Conservation (phyloP, 345 rosid species). For the Moringa oleifera region DNA sequence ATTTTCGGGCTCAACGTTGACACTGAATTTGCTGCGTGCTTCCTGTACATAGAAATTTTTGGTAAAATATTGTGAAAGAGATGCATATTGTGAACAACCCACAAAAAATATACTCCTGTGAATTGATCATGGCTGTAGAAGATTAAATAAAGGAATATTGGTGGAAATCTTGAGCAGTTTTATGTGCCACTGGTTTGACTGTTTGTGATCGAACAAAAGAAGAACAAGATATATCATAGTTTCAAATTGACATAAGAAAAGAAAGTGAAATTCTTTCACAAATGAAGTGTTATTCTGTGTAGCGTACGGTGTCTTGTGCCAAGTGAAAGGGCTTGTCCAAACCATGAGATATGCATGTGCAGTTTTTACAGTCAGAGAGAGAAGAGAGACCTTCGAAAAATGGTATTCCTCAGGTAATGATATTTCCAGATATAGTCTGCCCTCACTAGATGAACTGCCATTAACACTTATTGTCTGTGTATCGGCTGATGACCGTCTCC, state of each 20-base stretch:
- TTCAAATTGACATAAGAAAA: too few species aligned
- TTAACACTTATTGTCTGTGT: conserved; percentile 49
- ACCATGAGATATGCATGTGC: too few species aligned
- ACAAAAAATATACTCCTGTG: not conserved
- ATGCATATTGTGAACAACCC: not conserved
- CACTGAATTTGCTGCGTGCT: conserved; percentile 68
- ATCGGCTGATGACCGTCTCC: conserved; percentile 65
- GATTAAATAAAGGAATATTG: not conserved
- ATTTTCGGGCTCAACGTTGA: conserved; percentile 70
- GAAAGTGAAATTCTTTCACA: too few species aligned
- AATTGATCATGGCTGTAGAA: not conserved
- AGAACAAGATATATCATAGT: too few species aligned
- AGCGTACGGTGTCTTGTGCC: too few species aligned
- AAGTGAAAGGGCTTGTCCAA: too few species aligned
- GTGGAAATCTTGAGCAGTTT: not conserved
- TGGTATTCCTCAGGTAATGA: conserved; percentile 75
- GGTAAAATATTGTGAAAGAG: not conserved
- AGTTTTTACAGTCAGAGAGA: too few species aligned
- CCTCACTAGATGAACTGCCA: conserved; percentile 56
- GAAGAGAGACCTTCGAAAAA: conserved; percentile 69
- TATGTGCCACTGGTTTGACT: too few species aligned
- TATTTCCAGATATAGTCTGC: conserved; percentile 55
- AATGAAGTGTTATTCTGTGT: too few species aligned
- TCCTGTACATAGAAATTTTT: conserved; percentile 40
- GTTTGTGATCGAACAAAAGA: too few species aligned